A percentile compares a stretch with the other conserved stretches of the same genome.
Conservation (phyloP, 225 moss, liverwort and hornwort genomes). For the Pleurozium schreberi region DNA sequence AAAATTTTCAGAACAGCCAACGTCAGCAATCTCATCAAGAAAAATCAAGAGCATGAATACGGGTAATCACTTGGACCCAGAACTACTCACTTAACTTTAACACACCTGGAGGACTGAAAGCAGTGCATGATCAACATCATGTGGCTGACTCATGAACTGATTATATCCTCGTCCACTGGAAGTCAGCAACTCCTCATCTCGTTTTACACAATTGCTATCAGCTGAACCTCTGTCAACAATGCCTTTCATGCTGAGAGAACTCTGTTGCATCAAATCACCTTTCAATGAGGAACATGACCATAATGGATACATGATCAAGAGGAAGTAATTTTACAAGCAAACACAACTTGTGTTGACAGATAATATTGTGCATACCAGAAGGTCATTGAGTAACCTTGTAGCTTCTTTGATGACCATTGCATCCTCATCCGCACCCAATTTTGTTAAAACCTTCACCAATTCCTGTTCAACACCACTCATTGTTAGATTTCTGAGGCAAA, state of each 20-base stretch:
- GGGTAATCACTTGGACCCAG: not conserved
- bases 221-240: slow-evolving; percentile 6
- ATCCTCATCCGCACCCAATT: slow-evolving; percentile 8
- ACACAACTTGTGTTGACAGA: not conserved
- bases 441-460: slow-evolving; percentile 8
- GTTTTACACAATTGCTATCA: slow-evolving; percentile 8
- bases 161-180: slow-evolving; percentile 21
- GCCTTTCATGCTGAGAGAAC: slow-evolving; percentile 1
- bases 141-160: slow-evolving; percentile 5
- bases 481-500: not conserved
- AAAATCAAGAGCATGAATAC: not conserved
- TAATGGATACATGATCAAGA: not conserved
- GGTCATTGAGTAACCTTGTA: slow-evolving; percentile 29
- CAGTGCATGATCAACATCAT: slow-evolving; percentile 68
- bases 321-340: not conserved
- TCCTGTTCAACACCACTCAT: slow-evolving; percentile 3
- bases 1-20: not conserved
- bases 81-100: not conserved
- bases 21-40: not conserved
- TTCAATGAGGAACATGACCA: slow-evolving; percentile 3
- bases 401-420: slow-evolving; percentile 21
- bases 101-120: slow-evolving; percentile 80
- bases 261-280: slow-evolving; percentile 22
- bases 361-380: slow-evolving; percentile 30
- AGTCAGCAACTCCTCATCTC: slow-evolving; percentile 11